Evolutionary conservation across 805 yeast species (phyloP), one percentile per base, ranked within the genome.

Genomic region (Tanozyma kutaoensis): DNA sequence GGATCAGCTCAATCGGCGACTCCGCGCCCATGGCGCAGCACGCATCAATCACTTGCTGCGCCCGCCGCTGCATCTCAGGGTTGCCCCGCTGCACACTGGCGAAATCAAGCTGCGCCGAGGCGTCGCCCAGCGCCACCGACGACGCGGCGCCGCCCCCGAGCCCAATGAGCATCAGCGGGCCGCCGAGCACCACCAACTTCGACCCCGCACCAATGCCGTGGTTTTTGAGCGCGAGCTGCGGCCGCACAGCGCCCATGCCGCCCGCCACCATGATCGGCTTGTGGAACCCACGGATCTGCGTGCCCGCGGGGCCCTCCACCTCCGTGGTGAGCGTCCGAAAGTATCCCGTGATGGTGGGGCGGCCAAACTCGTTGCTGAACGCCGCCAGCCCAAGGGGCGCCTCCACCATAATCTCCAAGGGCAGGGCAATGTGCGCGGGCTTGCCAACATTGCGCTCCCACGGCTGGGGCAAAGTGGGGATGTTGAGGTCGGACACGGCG

Each of bases 71-170:
- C 79, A 91, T 86, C 59, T 91, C 99, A 12, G 99, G 97, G 58
- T 91, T 91, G 31, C 97, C 98, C 64, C 99, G 77, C 63, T 91
- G 99, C 22, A 91, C 99, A 12, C 97, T 86, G 9, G 98, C 98
- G 58, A 85, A 91, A 64, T 91, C 99, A 45, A 91, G 70, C 38
- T 77, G 94, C 17, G 93, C 97, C 22, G 94, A 80, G 28, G 91
- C 95, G 51, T 82, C 95, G 43, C 96, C 95, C 14, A 95, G 80
- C n/a, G 94, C 73, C 27, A 86, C 73, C 10, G 95, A 81, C 3
- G 98, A 91, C 5, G 98, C 98, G 23, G 99, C 99, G 58, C 99
- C 99, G 46, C 99, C 99, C 48, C 99, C 99, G 32, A 91, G 69
- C 46, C 99, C 99, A 55, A 91, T 91, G 43, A 91, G 69, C 97